Evolutionary conservation across 495 filamentous ascomycete genomes (phyloP).

Genomic region (Penicillium flavigenum): DNA sequence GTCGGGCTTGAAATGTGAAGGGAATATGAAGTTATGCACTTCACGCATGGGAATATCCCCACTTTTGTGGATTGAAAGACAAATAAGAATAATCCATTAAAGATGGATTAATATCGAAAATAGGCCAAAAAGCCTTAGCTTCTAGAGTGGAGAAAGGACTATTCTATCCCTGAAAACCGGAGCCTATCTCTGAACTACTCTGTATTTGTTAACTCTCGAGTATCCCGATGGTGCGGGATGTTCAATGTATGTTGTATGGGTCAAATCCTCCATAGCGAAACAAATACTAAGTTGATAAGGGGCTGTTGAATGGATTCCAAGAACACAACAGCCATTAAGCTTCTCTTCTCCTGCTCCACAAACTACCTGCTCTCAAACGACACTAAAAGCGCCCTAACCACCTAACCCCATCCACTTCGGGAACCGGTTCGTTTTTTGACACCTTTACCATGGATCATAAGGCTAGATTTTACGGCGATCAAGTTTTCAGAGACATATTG

Average conservation of each 20-base stretch:
- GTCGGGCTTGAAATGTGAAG: not conserved
- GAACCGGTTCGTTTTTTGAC: slow-evolving; percentile 25
- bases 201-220: too few relatives aligned
- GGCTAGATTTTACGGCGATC: slow-evolving; percentile 23
- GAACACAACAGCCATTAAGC: not conserved
- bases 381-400: slow-evolving; percentile 15
- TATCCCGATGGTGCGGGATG: too few relatives aligned
- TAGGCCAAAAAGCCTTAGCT: not conserved
- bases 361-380: slow-evolving; percentile 17
- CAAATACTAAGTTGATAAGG: not conserved
- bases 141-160: not conserved
- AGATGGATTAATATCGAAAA: not conserved
- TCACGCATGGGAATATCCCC: not conserved
- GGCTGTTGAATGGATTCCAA: not conserved
- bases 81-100: slow-evolving; percentile 4
- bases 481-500: slow-evolving; percentile 12
- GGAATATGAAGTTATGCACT: slow-evolving; percentile 1
- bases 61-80: not conserved
- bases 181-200: too few relatives aligned
- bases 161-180: not conserved
- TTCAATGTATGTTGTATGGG: not conserved
- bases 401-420: slow-evolving; percentile 6
- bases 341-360: slow-evolving; percentile 13
- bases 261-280: not conserved
- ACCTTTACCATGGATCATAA: slow-evolving; percentile 16